Percentiles rank a stretch among this genome's conserved stretches.
phyloP scores from a whole-genome alignment of 2,329 filamentous ascomycete species.

The Pseudocercospora crystallina region DNA sequence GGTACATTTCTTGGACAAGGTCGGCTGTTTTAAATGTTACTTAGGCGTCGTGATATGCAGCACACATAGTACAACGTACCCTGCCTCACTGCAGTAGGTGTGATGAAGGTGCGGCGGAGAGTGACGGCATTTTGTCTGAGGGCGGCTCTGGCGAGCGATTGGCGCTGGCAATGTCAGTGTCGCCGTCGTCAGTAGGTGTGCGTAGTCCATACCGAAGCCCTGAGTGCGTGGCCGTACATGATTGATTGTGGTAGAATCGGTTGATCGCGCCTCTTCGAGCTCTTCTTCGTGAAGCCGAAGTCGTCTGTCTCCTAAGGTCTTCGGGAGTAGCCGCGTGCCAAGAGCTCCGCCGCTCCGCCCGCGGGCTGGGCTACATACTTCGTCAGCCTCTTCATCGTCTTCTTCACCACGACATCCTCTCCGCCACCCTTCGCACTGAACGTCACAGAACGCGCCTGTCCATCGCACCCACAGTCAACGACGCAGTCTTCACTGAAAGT shows the following conservation, averaged over 20 bases:
- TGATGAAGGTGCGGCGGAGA: constrained; percentile 63
- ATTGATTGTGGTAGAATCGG: constrained; percentile 8
- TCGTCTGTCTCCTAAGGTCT: too few species aligned
- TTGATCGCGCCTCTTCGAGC: constrained; percentile 2
- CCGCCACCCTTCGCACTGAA: constrained; percentile 21
- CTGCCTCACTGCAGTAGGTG: constrained; percentile 60
- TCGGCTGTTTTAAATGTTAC: constrained; percentile 64
- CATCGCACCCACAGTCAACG: constrained; percentile 12
- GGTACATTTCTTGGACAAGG: constrained; percentile 95
- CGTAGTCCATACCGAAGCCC: constrained; percentile 54
- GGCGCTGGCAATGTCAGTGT: constrained; percentile 50
- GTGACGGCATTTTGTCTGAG: constrained; percentile 56
- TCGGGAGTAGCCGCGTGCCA: background rate
- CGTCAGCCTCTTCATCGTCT: constrained; percentile 11
- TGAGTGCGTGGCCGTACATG: constrained; percentile 63
- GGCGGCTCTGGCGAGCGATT: constrained; percentile 60
- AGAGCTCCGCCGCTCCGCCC: background rate
- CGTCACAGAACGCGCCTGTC: constrained; percentile 26
- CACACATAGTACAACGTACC: constrained; percentile 46
- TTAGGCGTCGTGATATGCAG: background rate
- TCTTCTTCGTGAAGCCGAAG: background rate
- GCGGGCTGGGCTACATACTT: background rate
- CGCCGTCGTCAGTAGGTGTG: constrained; percentile 28
- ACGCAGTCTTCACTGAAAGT: constrained; percentile 10
- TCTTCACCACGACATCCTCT: constrained; percentile 21